These are phyloP conservation scores for Clathrospora elynae DNA, from an alignment of 2,329 filamentous ascomycete genomes.

Conservation along the genomic window DNA sequence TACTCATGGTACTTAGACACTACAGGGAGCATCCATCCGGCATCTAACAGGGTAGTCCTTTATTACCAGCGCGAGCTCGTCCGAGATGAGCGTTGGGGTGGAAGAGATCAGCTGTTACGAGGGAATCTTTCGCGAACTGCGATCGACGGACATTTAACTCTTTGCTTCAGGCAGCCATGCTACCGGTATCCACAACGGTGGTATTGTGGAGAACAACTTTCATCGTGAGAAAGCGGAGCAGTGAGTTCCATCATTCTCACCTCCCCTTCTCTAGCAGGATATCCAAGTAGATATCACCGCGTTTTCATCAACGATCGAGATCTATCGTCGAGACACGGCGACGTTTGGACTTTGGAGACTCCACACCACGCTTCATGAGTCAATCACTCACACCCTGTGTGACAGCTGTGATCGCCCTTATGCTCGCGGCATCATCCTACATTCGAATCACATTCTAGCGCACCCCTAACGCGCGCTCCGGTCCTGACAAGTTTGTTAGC, in stretches of 20 bases:
- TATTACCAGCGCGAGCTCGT: conserved; percentile 1
- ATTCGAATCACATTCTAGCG: conserved; percentile 17
- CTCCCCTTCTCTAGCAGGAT: conserved; percentile 2
- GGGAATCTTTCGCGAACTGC: conserved; percentile 4
- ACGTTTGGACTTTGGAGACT: conserved; percentile 26
- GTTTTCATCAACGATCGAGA: conserved; percentile 8
- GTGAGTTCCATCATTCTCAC: conserved; percentile 14
- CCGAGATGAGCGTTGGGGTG: conserved; percentile 12
- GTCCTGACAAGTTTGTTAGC: too few species aligned
- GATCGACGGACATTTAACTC: conserved; percentile 10
- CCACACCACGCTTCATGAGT: conserved; percentile 15
- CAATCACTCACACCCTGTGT: conserved; percentile 12
- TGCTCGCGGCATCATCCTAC: conserved; percentile 8
- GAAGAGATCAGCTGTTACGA: conserved; percentile 7
- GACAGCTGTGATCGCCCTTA: conserved; percentile 32
- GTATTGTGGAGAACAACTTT: conserved; percentile 18
- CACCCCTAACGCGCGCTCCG: conserved; percentile 11
- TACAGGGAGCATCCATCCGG: conserved; percentile 14
- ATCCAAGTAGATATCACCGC: conserved; percentile 1
- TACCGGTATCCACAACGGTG: conserved; percentile 11
- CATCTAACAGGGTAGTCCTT: conserved; percentile 18
- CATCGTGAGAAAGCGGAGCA: conserved; percentile 13
- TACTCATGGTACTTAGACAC: conserved; percentile 14
- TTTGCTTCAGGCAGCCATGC: conserved; percentile 9
- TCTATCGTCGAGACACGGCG: conserved; percentile 19